phyloP scores from a whole-genome alignment of 345 rosid genomes.

The Populus alba region DNA sequence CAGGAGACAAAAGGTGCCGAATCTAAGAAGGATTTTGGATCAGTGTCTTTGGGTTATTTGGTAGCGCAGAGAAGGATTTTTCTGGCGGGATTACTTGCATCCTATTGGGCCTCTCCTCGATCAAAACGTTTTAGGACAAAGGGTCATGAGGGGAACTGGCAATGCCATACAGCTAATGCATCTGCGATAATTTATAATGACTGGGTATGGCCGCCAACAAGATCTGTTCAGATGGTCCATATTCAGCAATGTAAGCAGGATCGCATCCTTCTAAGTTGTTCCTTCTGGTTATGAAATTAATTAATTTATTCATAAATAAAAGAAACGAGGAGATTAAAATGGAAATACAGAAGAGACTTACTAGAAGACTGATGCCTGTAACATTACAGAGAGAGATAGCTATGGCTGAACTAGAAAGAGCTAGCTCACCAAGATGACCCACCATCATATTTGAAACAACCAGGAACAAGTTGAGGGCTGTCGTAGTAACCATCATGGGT shows the following conservation, averaged over 20 bases:
- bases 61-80: no score
- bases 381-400: conserved; percentile 18
- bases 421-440: conserved; percentile 13
- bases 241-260: not conserved
- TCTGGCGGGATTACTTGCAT: no score
- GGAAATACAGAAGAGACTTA: conserved; percentile 3
- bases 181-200: no score
- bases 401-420: conserved; percentile 14
- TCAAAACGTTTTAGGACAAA: no score
- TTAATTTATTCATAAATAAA: not conserved
- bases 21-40: no score
- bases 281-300: not conserved
- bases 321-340: not conserved
- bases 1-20: not conserved
- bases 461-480: conserved; percentile 7
- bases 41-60: no score
- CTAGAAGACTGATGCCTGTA: conserved; percentile 19
- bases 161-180: no score
- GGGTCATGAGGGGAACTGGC: no score
- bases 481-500: conserved; percentile 8
- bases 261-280: not conserved
- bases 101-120: no score
- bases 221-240: no score
- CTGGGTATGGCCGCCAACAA: no score
- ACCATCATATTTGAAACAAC: conserved; percentile 22